Percentiles rank a stretch among this genome's conserved stretches.
phyloP scores from a whole-genome alignment of 306 rosid species.

The Myrica gale region DNA sequence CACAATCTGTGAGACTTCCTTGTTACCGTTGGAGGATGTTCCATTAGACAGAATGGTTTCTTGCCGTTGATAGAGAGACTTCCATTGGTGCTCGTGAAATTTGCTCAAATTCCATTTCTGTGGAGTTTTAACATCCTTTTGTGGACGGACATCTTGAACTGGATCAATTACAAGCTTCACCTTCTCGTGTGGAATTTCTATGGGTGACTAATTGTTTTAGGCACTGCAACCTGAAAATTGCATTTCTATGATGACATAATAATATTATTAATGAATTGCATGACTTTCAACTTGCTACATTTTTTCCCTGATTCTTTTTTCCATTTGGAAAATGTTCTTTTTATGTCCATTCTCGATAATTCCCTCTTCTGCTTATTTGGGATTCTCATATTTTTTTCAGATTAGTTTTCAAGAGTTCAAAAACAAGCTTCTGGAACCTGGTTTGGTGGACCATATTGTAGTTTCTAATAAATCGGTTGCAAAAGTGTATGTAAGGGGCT shows the following conservation, averaged over 20 bases:
- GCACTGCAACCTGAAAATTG: constrained; percentile 1
- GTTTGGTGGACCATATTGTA: constrained; percentile 85
- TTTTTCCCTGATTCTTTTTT: constrained; percentile 4
- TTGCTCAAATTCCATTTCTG: constrained; percentile 6
- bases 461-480: constrained; percentile 93
- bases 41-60: constrained; percentile 6
- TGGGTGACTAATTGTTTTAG: constrained; percentile 8
- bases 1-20: background rate
- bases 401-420: constrained; percentile 95
- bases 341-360: background rate
- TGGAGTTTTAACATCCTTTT: background rate
- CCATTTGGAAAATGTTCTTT: constrained; percentile 20
- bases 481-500: constrained; percentile 68
- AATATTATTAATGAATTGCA: background rate
- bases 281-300: background rate
- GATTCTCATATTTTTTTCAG: constrained; percentile 47
- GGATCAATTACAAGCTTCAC: constrained; percentile 1
- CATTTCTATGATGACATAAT: constrained; percentile 5
- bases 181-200: constrained; percentile 13
- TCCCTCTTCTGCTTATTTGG: constrained; percentile 13
- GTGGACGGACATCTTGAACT: constrained; percentile 13
- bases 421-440: constrained; percentile 91
- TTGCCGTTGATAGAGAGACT: constrained; percentile 3
- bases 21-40: constrained; percentile 1
- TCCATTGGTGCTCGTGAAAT: constrained; percentile 1